Base-by-base conservation (phyloP, 371 early-diverging fungal genomes). In the Apophysomyces sp. region DNA sequence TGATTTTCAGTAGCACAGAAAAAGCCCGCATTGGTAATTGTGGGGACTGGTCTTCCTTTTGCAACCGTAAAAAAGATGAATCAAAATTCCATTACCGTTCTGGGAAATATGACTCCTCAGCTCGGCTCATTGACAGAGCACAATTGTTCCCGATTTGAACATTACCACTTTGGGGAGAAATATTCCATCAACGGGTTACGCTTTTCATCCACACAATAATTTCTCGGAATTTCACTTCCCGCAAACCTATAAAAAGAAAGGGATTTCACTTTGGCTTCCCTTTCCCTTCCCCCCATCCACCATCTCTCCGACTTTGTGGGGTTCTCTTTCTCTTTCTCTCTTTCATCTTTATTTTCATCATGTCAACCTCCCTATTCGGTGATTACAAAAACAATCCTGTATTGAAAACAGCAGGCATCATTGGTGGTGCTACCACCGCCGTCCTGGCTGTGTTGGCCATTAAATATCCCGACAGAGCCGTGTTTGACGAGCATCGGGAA, bases 391-490 rank as follows among this genome's bases (percentile, higher is more conserved):
- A 21, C n/a, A n/a, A 44, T 21, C 49, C 49, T 21, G 9, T n/a
- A 21, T 44, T 44, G 49, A 44, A 44, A 21, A 44, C 49, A 16
- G 49, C 49, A 27, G 28, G 57, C 36, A 32, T 39, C 15, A 39
- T 40, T 15, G 61, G 58, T 28, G 61, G 63, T 21, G 49, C 68
- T 6, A 52, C 41, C 9, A 28, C 63, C 16, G 58, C 69, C 15
- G 51, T 57, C 0, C 9, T 72, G 1, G 64, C 61, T 36, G 41
- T 57, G 3, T 52, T 77, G 3, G 32, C 67, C 13, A n/a, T 70
- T 6, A 72, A 73, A 52, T 77, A 77, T 40, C 65, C 70, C 41
- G 73, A 77, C 37, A 52, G 74, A 11, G 73, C 75, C 3, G 41
- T 73, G 3, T 77, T 77, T 54, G 62, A 72, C 57, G 73, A 77